Evolutionary conservation across 2,329 filamentous ascomycete genomes (phyloP).

Genomic region (Paraphoma chrysanthemicola): DNA sequence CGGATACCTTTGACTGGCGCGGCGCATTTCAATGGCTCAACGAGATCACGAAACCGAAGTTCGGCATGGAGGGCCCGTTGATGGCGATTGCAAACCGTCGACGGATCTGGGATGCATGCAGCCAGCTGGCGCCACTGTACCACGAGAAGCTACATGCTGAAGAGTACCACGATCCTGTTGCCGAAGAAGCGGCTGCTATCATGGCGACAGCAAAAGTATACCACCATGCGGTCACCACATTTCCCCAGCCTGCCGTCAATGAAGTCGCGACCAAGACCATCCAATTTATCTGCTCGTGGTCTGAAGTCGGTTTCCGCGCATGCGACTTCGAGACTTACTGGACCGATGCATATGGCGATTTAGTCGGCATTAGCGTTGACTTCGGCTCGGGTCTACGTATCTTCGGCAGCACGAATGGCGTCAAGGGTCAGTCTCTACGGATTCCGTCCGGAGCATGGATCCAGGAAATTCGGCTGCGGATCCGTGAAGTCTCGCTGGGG

Average conservation of each 20-base stretch:
- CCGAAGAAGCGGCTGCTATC: constrained; percentile 14
- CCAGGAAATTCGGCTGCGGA: constrained; percentile 2
- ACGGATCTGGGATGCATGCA: constrained; percentile 34
- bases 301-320: constrained; percentile 8
- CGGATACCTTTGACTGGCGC: constrained; percentile 19
- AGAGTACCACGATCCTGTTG: background rate
- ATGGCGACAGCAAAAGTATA: constrained; percentile 1
- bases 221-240: constrained; percentile 12
- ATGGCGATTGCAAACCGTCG: constrained; percentile 42
- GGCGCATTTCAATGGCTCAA: constrained; percentile 31
- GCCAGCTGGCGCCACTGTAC: constrained; percentile 9
- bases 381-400: constrained; percentile 10
- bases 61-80: constrained; percentile 28
- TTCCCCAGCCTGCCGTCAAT: constrained; percentile 7
- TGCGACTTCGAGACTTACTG: constrained; percentile 24
- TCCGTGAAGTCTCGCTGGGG: background rate
- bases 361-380: constrained; percentile 17
- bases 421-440: background rate
- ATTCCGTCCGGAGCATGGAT: constrained; percentile 19
- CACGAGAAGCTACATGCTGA: background rate
- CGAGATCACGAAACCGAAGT: constrained; percentile 15
- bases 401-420: constrained; percentile 13
- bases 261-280: background rate
- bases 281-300: constrained; percentile 21
- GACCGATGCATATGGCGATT: constrained; percentile 1